Base-by-base conservation (phyloP, 148 eudicot species). In the Hydrangea macrophylla region DNA sequence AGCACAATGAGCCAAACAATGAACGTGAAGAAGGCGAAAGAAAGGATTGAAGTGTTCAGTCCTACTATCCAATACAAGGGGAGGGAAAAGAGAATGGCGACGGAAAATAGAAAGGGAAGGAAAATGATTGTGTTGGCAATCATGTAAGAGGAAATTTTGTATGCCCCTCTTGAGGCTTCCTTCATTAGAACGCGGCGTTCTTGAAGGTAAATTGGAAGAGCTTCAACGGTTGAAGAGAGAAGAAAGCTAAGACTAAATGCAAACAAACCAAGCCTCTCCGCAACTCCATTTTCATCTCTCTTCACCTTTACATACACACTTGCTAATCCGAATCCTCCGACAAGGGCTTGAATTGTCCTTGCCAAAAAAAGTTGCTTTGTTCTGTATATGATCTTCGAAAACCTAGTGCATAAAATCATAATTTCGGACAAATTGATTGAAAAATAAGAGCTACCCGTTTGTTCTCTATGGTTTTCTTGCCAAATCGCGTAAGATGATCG, bases 41-140 rank as follows among this genome's bases (percentile, higher is more conserved):
- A 87, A 32, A 74, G 17, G 27, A 72, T 3, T 0, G 90, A 83
- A 1, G 98, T 89, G 76, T 93, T 90, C 35, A 93, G 78, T 4
- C 98, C 98, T 4, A 86, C 95, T 7, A 90, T 78, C 98, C 98
- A 93, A 60, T 93, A 93, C 1, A 93, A 78, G 0, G 98, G 98
- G 20, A 80, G 66, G 0, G 96, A 75, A 51, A 93, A 93, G 26
- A 90, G 84, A 15, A 93, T 39, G 6, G 95, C 90, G 0, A 93
- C 84, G 1, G 78, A 54, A 5, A 93, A 86, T 55, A 93, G 67
- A 78, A 93, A 93, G 2, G 98, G 98, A 9, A 90, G 82, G 77
- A 93, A 93, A 44, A 93, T 80, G 44, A 93, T 26, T 25, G 98
- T 90, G 68, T 93, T 90, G 32, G 98, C 92, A 22, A 86, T 85